These are phyloP conservation scores for Lactarius hengduanensis DNA, from an alignment of 768 basidiomycete genomes.

Conservation along the genomic window DNA sequence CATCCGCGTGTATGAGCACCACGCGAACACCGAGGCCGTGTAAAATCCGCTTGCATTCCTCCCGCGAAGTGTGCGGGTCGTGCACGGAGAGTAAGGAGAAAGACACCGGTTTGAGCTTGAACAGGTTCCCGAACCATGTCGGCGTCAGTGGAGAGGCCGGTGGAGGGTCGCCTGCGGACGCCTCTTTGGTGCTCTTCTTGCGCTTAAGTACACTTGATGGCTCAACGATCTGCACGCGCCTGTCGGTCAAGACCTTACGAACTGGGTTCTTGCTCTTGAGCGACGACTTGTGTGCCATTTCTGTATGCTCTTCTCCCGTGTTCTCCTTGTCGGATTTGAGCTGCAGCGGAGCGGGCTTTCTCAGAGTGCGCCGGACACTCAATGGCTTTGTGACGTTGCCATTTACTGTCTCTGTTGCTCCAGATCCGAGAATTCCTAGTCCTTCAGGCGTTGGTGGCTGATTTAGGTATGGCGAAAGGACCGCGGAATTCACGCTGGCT, in stretches of 20 bases:
- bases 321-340: conserved; percentile 60
- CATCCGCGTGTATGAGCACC: conserved; percentile 60
- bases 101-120: conserved; percentile 74
- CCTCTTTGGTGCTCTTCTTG: conserved; percentile 38
- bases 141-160: conserved; percentile 46
- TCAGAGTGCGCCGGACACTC: conserved; percentile 37
- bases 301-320: conserved; percentile 20
- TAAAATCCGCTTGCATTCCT: conserved; percentile 72
- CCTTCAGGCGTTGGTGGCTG: conserved; percentile 13
- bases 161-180: conserved; percentile 37
- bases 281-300: conserved; percentile 42
- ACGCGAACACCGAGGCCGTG: conserved; percentile 70
- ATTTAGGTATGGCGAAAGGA: conserved; percentile 9
- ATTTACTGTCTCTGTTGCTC: conserved; percentile 18
- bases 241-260: conserved; percentile 31
- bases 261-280: conserved; percentile 37
- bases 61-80: conserved; percentile 62
- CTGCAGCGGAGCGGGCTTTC: conserved; percentile 26
- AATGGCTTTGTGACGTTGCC: conserved; percentile 42
- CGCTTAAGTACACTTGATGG: conserved; percentile 36
- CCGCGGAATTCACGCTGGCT: conserved; percentile 6
- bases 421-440: conserved; percentile 16
- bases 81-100: conserved; percentile 57
- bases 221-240: conserved; percentile 55
- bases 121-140: conserved; percentile 84